Percentiles rank a stretch among this genome's conserved stretches.
Evolutionary conservation across 306 rosid species (phyloP).

Genomic region (Calophaca sinica): DNA sequence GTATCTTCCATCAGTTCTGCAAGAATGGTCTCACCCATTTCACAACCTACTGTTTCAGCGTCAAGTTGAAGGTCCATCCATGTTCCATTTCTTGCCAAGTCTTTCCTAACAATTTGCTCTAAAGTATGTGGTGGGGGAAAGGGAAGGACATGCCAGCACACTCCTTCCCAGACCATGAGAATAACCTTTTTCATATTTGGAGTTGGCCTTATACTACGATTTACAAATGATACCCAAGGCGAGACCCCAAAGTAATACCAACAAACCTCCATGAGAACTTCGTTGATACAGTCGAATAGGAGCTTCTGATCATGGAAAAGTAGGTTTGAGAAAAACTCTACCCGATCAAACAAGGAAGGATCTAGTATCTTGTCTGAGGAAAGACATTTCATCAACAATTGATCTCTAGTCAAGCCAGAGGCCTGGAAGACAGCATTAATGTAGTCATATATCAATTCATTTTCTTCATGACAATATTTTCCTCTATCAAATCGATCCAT

Average conservation of each 20-base stretch:
- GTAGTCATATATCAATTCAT: slow-evolving; percentile 66
- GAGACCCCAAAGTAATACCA: slow-evolving; percentile 61
- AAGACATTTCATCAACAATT: slow-evolving; percentile 65
- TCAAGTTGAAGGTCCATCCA: slow-evolving; percentile 83
- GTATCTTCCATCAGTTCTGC: slow-evolving; percentile 76
- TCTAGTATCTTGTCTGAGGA: slow-evolving; percentile 75
- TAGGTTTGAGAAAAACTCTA: slow-evolving; percentile 63
- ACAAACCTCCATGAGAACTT: slow-evolving; percentile 78
- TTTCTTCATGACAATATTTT: slow-evolving; percentile 59
- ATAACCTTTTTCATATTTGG: slow-evolving; percentile 56
- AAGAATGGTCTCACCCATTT: slow-evolving; percentile 77
- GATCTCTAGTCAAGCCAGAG: slow-evolving; percentile 67
- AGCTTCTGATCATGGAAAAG: slow-evolving; percentile 66
- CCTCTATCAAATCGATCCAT: slow-evolving; percentile 51
- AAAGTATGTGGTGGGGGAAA: slow-evolving; percentile 73
- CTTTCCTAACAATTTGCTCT: slow-evolving; percentile 88
- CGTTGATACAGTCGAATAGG: slow-evolving; percentile 74
- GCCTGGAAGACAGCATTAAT: slow-evolving; percentile 65
- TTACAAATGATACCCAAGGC: slow-evolving; percentile 67
- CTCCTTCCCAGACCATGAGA: slow-evolving; percentile 70
- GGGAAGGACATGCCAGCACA: slow-evolving; percentile 78
- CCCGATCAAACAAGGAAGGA: slow-evolving; percentile 64
- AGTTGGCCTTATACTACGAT: slow-evolving; percentile 57
- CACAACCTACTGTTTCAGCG: slow-evolving; percentile 64
- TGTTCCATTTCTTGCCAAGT: slow-evolving; percentile 68